phyloP scores from a whole-genome alignment of 495 filamentous ascomycete genomes.

The Neurospora sp. region DNA sequence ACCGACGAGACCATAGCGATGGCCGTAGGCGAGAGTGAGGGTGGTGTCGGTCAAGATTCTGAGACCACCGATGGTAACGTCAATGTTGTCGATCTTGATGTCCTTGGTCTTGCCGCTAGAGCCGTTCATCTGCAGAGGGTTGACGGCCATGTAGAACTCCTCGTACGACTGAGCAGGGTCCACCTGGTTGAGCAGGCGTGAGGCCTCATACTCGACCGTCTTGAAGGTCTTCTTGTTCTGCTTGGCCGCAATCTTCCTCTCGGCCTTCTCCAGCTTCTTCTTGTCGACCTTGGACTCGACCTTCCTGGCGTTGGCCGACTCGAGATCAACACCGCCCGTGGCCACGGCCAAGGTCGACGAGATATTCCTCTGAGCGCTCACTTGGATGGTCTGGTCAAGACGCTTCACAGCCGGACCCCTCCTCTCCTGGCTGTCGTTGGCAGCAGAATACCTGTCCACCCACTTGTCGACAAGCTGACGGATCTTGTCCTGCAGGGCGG shows the following conservation, averaged over 20 bases:
- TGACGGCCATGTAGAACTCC: conserved; percentile 99
- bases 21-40: conserved; percentile 83
- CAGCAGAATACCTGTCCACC: conserved; percentile 66
- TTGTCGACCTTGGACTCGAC: conserved; percentile 94
- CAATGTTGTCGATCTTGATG: conserved; percentile 93
- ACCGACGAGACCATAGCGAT: conserved; percentile 93
- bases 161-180: conserved; percentile 90
- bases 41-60: conserved; percentile 85
- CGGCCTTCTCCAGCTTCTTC: conserved; percentile 99
- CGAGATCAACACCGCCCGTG: conserved; percentile 76
- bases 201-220: conserved; percentile 95
- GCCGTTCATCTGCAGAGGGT: conserved; percentile 78
- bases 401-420: conserved; percentile 70
- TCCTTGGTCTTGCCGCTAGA: conserved; percentile 86
- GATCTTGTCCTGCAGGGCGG: conserved; percentile 64
- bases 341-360: conserved; percentile 89
- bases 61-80: conserved; percentile 81
- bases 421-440: conserved; percentile 45
- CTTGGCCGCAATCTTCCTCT: conserved; percentile 95
- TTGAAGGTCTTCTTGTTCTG: conserved; percentile 98
- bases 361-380: conserved; percentile 86
- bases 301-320: conserved; percentile 83
- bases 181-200: conserved; percentile 72
- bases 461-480: conserved; percentile 82
- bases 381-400: conserved; percentile 91